phyloP scores from a whole-genome alignment of 108 stramenopile genomes.

The Poteriospumella lacustris region DNA sequence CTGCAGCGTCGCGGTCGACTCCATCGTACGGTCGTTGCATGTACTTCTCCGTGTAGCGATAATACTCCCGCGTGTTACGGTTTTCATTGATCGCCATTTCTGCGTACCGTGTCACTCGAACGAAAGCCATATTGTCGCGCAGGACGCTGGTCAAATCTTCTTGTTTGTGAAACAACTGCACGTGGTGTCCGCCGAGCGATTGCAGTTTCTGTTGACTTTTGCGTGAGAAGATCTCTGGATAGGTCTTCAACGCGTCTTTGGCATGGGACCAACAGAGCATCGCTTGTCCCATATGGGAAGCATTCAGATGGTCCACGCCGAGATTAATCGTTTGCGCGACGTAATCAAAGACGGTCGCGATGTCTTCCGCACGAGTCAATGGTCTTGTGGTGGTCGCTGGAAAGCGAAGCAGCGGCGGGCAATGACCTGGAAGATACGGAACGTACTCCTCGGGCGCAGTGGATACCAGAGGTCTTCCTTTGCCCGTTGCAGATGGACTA shows the following conservation, averaged over 20 bases:
- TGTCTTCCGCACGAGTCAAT: too few species aligned
- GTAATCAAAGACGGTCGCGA: too few species aligned
- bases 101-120: not conserved
- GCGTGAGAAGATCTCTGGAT: not conserved
- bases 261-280: conserved; percentile 3
- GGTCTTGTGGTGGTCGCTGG: too few species aligned
- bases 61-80: not conserved
- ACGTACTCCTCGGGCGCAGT: too few species aligned
- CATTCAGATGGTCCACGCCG: not conserved
- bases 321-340: not conserved
- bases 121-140: not conserved
- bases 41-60: not conserved
- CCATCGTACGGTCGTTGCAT: too few species aligned
- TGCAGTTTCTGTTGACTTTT: too few species aligned
- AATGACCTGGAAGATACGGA: not conserved
- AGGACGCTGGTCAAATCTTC: too few species aligned
- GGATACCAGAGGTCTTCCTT: too few species aligned
- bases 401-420: not conserved
- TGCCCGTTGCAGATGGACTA: too few species aligned
- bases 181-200: too few species aligned
- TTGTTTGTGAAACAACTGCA: too few species aligned
- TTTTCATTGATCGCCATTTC: conserved; percentile 16
- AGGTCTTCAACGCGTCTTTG: not conserved
- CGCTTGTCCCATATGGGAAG: not conserved
- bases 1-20: too few species aligned